These are phyloP conservation scores for Penicillium parvum DNA, from an alignment of 495 filamentous ascomycete genomes.

Conservation along the genomic window DNA sequence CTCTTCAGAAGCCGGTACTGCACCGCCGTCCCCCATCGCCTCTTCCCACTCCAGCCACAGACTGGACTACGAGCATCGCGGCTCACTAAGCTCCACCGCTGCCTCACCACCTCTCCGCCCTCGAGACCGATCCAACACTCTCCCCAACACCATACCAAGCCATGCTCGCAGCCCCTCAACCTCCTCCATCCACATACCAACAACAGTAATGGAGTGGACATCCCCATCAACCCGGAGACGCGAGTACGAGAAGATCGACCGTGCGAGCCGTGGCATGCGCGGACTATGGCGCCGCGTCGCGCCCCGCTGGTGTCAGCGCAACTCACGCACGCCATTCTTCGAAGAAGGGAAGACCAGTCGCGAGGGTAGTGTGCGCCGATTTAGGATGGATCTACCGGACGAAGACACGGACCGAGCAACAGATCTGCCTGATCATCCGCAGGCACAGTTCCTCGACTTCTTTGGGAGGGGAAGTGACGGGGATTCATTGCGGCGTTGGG, in stretches of 20 bases:
- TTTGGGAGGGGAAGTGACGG: not conserved
- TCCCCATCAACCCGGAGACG: slow-evolving; percentile 41
- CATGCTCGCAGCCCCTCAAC: slow-evolving; percentile 15
- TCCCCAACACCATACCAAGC: slow-evolving; percentile 2
- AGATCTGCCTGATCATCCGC: slow-evolving; percentile 6
- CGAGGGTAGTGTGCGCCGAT: slow-evolving; percentile 45
- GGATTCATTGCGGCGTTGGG: slow-evolving; percentile 14
- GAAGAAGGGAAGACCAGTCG: slow-evolving; percentile 39
- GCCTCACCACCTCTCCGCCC: slow-evolving; percentile 5
- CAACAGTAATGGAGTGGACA: slow-evolving; percentile 50
- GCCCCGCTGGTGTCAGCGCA: slow-evolving; percentile 37
- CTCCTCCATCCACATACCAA: slow-evolving; percentile 31
- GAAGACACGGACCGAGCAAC: slow-evolving; percentile 22
- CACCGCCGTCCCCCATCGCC: slow-evolving; percentile 20
- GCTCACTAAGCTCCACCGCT: slow-evolving; percentile 6
- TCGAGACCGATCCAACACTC: slow-evolving; percentile 21
- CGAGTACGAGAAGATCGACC: slow-evolving; percentile 50
- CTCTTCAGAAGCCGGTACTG: slow-evolving; percentile 18
- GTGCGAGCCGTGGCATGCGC: slow-evolving; percentile 41
- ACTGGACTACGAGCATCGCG: slow-evolving; percentile 12
- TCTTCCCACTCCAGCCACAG: slow-evolving; percentile 14
- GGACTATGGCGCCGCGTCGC: slow-evolving; percentile 44
- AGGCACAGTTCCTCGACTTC: slow-evolving; percentile 8
- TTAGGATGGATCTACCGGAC: slow-evolving; percentile 44
- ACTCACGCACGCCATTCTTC: slow-evolving; percentile 36